Evolutionary conservation across 345 rosid species (phyloP).

Genomic region (Camelina hispida): DNA sequence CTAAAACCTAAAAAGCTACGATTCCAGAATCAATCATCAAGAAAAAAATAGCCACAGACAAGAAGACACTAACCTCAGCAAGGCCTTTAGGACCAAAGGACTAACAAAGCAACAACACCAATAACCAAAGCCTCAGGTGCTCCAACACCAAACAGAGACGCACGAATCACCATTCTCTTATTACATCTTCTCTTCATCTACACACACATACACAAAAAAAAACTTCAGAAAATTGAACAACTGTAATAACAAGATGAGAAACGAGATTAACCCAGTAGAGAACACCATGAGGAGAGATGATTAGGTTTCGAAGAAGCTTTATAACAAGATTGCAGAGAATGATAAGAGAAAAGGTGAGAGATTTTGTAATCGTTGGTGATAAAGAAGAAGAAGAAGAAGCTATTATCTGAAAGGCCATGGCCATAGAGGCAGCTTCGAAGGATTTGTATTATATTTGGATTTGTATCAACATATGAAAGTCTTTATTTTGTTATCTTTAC

Average conservation of each 20-base stretch:
- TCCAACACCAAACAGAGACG: slow-evolving; percentile 96
- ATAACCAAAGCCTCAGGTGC: slow-evolving; percentile 99
- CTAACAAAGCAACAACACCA: slow-evolving; percentile 96
- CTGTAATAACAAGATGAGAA: slow-evolving; percentile 51
- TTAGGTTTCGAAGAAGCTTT: slow-evolving; percentile 46
- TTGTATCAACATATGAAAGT: not conserved
- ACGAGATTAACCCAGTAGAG: slow-evolving; percentile 49
- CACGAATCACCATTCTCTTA: slow-evolving; percentile 54
- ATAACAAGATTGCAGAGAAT: slow-evolving; percentile 41
- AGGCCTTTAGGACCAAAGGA: slow-evolving; percentile 99
- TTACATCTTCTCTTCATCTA: slow-evolving; percentile 59
- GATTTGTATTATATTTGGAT: not conserved
- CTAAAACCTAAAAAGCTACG: not conserved
- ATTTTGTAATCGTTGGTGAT: slow-evolving; percentile 45
- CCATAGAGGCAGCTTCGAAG: slow-evolving; percentile 39
- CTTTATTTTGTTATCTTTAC: not conserved
- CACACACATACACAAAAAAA: not conserved
- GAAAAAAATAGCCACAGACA: not conserved
- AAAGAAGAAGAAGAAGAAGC: slow-evolving; percentile 45
- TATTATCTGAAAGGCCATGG: slow-evolving; percentile 57
- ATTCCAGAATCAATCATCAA: not conserved
- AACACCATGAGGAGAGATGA: slow-evolving; percentile 44
- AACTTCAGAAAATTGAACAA: not conserved
- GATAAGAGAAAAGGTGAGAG: slow-evolving; percentile 32
- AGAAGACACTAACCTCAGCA: slow-evolving; percentile 74